Evolutionary conservation across 1,284 basidiomycete species (phyloP).

Genomic region (Papiliotrema terrestris): DNA sequence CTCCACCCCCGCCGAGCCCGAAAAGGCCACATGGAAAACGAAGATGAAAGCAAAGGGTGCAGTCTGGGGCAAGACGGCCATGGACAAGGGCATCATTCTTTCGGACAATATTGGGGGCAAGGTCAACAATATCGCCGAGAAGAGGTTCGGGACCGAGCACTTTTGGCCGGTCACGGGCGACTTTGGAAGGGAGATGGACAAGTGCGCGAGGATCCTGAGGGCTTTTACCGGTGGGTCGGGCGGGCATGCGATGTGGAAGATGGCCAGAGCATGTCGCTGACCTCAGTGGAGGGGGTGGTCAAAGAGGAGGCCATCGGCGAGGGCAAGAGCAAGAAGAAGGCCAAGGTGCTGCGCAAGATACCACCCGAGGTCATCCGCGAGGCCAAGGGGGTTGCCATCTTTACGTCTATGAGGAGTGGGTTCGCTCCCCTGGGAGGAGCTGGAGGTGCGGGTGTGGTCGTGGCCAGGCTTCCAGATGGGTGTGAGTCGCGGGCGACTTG

Average conservation of each 20-base stretch:
- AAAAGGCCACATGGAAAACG: conserved; percentile 20
- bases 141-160: conserved; percentile 50
- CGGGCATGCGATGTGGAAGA: not conserved
- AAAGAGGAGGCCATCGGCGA: conserved; percentile 26
- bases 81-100: conserved; percentile 36
- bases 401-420: conserved; percentile 52
- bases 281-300: conserved; percentile 38
- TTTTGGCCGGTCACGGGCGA: conserved; percentile 56
- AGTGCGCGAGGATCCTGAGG: conserved; percentile 53
- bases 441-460: conserved; percentile 52
- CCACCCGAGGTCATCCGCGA: conserved; percentile 52
- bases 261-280: conserved; percentile 1
- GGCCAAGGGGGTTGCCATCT: conserved; percentile 53
- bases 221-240: conserved; percentile 49
- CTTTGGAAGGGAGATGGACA: conserved; percentile 53
- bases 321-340: conserved; percentile 40
- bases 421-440: conserved; percentile 56
- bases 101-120: conserved; percentile 43
- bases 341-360: conserved; percentile 54
- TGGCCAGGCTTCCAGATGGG: conserved; percentile 50
- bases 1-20: conserved; percentile 9
- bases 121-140: conserved; percentile 44
- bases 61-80: conserved; percentile 39
- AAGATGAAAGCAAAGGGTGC: conserved; percentile 32
- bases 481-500: conserved; percentile 30